phyloP scores from a whole-genome alignment of 441 rosid genomes.

The Kokia cookei region DNA sequence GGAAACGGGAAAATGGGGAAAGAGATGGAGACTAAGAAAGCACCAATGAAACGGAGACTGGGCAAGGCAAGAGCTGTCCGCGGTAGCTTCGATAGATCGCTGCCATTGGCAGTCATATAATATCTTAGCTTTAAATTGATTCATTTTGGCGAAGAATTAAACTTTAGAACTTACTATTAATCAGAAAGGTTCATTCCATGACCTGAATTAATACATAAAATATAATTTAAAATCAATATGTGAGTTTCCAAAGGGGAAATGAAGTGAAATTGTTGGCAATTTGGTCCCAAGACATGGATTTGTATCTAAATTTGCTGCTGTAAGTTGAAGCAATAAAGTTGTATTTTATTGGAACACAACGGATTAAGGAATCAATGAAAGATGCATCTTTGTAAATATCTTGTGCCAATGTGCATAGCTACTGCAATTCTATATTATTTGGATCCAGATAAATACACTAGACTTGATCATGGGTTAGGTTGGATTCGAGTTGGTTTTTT shows the following conservation, averaged over 20 bases:
- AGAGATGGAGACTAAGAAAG: slow-evolving; percentile 9
- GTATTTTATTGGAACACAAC: neutral
- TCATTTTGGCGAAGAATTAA: neutral
- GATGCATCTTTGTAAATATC: neutral
- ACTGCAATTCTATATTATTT: neutral
- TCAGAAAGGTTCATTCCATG: neutral
- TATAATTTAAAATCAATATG: neutral
- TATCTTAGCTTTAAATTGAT: neutral
- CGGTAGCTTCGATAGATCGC: slow-evolving; percentile 30
- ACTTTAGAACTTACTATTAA: neutral
- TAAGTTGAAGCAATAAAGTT: neutral
- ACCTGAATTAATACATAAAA: neutral
- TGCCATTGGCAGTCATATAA: slow-evolving; percentile 33
- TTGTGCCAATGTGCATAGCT: neutral
- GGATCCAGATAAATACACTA: no score
- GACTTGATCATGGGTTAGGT: no score
- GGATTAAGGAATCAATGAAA: neutral
- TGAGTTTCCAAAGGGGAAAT: neutral
- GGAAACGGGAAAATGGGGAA: slow-evolving; percentile 1
- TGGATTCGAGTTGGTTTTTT: no score
- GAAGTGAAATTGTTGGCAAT: neutral
- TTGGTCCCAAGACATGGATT: neutral
- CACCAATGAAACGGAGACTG: slow-evolving; percentile 26
- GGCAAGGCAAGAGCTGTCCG: slow-evolving; percentile 19
- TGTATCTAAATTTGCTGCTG: neutral